Conservation (phyloP, 2,329 filamentous ascomycete genomes). For the Sporothrix pallida region DNA sequence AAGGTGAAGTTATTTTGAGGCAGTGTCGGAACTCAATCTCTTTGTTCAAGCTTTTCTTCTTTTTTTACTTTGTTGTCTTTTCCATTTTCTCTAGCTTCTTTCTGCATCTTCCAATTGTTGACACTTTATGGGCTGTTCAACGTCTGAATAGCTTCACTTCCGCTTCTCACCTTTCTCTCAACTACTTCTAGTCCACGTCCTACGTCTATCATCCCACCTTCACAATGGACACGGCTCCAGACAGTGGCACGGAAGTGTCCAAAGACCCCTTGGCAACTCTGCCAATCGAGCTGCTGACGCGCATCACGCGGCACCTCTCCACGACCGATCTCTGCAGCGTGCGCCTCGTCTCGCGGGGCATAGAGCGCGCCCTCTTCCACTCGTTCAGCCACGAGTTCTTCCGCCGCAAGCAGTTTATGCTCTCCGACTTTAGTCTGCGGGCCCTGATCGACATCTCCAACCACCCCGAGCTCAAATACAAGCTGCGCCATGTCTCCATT, state of each 20-base stretch:
- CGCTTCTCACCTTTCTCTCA: too few species aligned
- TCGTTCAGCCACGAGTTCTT: conserved; percentile 69
- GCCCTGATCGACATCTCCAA: conserved; percentile 59
- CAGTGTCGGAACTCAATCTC: not conserved
- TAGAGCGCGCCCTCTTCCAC: conserved; percentile 61
- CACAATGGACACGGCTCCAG: not conserved
- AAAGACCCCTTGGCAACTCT: conserved; percentile 43
- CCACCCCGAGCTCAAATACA: conserved; percentile 49
- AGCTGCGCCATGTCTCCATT: conserved; percentile 57
- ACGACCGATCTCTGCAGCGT: conserved; percentile 62
- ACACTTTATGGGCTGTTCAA: not conserved
- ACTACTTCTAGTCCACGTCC: not conserved
- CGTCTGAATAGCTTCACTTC: conserved; percentile 20
- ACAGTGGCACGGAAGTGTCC: not conserved
- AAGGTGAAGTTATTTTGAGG: not conserved
- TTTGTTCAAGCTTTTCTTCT: not conserved
- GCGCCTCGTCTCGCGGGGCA: conserved; percentile 59
- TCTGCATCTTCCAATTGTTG: not conserved
- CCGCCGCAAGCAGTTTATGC: conserved; percentile 68
- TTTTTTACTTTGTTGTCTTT: not conserved
- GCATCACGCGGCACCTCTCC: conserved; percentile 58
- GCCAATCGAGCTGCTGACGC: conserved; percentile 64
- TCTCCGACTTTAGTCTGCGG: conserved; percentile 62
- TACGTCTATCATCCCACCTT: not conserved
- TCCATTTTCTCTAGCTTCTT: not conserved